phyloP scores from a whole-genome alignment of 495 filamentous ascomycete genomes.

The Aspergillus kassunensis region DNA sequence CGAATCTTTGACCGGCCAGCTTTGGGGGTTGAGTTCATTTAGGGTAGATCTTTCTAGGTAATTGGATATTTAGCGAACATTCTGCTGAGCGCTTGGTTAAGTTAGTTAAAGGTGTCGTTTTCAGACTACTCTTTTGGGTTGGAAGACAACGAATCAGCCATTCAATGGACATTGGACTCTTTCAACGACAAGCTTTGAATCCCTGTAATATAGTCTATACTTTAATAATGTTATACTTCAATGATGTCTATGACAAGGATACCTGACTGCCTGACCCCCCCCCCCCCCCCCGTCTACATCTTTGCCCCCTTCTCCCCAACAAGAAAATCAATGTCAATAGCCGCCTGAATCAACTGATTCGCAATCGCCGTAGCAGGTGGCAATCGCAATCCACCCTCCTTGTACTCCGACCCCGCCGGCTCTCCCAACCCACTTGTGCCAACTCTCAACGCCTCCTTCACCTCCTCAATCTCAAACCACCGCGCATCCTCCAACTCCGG shows the following conservation, averaged over 20 bases:
- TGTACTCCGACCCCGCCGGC: slow-evolving; percentile 58
- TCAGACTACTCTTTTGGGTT: too few relatives aligned
- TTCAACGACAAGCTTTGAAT: too few relatives aligned
- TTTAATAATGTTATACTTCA: too few relatives aligned
- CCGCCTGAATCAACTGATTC: slow-evolving; percentile 60
- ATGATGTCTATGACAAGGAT: slow-evolving; percentile 4
- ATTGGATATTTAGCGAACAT: too few relatives aligned
- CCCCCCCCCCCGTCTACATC: slow-evolving; percentile 21
- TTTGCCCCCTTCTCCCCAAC: slow-evolving; percentile 32
- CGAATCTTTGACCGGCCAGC: slow-evolving; percentile 38
- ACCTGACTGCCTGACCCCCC: background rate
- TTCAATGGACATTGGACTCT: background rate
- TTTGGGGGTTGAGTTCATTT: too few relatives aligned
- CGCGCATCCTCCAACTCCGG: slow-evolving; percentile 85
- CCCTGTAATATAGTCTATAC: background rate
- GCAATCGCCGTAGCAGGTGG: slow-evolving; percentile 78
- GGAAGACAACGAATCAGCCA: too few relatives aligned
- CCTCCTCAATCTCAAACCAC: slow-evolving; percentile 67
- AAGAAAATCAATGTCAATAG: slow-evolving; percentile 48
- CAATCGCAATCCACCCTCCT: slow-evolving; percentile 65
- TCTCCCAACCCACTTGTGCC: slow-evolving; percentile 67
- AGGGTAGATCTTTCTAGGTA: too few relatives aligned
- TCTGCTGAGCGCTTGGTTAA: background rate
- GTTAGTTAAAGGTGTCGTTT: background rate
- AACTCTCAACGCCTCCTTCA: slow-evolving; percentile 55